Base-by-base conservation (phyloP, 179 eudicot genomes). In the Corrigiola litoralis region DNA sequence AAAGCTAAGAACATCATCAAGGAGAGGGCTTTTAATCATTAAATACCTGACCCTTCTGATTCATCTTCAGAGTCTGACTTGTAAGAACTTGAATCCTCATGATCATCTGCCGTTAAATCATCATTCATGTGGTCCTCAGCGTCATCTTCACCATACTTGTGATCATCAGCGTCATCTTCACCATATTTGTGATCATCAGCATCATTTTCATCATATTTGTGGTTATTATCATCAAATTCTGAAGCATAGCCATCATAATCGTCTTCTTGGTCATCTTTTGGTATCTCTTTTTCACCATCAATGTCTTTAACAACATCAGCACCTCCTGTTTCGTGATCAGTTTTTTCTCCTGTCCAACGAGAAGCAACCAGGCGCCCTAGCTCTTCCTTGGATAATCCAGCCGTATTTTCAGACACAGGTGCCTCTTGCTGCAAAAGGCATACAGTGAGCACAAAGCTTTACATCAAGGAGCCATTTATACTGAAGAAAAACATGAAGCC, bases 281-380 rank as follows among this genome's bases (percentile, higher is more conserved):
- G 63, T 20, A 56, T 67, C 68, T 81, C 92, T 32, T 81, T 86
- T 62, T 67, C 73, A 68, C 38, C 58, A 68, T 72, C 76, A 33
- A 53, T 68, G 66, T 72, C 71, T 58, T 66, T 76, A 44, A 73
- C 65, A 45, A 72, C 67, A 77, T 75, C 84, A 59, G 70, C 62
- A 63, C 78, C 85, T 46, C 41, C 69, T 65, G 77, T 57, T 58
- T 86, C 72, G 56, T 84, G 69, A 75, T 75, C 89, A 28, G 78
- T 47, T 58, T 81, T 86, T 72, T 87, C 95, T 72, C 89, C 85
- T 5, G 95, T 87, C 99, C 99, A 95, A 58, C 96, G 95, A 61
- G 99, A 91, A 76, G 96, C 99, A 72, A 95, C 88, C 56, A 75
- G 82, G 61, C 97, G 99, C 49, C 99, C 99, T 44, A 88, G 71